Percentiles rank a stretch among this genome's conserved stretches.
Conservation (phyloP, 2,329 filamentous ascomycete species). For the Aspergillus glaucus region DNA sequence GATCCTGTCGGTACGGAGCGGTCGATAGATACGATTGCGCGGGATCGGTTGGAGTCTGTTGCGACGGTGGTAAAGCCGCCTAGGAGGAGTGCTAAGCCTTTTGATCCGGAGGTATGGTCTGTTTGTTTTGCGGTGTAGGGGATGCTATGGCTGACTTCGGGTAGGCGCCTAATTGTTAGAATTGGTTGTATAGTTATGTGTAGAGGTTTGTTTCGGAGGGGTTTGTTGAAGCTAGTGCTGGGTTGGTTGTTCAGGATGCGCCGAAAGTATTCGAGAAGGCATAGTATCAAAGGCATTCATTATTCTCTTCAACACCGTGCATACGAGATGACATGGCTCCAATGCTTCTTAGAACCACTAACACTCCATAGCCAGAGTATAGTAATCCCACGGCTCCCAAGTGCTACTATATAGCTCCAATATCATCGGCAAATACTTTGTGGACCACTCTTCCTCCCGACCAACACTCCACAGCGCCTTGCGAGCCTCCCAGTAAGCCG, state of each 20-base stretch:
- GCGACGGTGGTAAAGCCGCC: neutral
- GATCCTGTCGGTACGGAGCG: neutral
- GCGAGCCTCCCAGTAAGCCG: conserved; percentile 27
- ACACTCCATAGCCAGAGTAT: conserved; percentile 17
- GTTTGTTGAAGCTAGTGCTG: neutral
- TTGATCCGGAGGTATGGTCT: neutral
- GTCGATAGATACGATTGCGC: neutral
- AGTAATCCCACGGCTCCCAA: conserved; percentile 26
- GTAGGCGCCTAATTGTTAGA: neutral
- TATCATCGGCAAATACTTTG: conserved; percentile 25
- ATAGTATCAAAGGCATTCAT: no score
- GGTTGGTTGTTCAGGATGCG: neutral
- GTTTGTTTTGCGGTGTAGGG: neutral
- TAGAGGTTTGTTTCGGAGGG: neutral
- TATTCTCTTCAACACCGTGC: no score
- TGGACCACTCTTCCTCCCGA: conserved; percentile 18
- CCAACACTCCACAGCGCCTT: conserved; percentile 20
- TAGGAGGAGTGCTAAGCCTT: neutral
- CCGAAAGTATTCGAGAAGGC: neutral
- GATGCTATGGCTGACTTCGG: neutral
- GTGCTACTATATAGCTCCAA: conserved; percentile 20
- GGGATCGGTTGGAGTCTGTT: neutral
- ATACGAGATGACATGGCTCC: no score
- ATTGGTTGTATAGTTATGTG: neutral
- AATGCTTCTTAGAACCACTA: neutral